Conservation (phyloP, 768 basidiomycete genomes). For the Rhizopogon vinicolor region DNA sequence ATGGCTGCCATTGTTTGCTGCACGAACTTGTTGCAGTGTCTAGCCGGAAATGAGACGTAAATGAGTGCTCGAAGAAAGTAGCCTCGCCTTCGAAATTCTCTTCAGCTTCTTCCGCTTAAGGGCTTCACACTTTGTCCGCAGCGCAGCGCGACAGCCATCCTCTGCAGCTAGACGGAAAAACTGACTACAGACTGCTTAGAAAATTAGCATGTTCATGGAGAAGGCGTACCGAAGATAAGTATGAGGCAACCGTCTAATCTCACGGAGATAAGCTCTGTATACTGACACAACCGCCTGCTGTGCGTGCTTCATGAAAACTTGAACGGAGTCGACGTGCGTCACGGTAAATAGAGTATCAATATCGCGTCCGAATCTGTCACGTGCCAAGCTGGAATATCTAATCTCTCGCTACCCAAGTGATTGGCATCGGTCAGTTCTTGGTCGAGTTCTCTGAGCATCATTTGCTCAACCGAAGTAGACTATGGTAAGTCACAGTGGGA, state of each 20-base stretch:
- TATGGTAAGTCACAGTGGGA: background rate
- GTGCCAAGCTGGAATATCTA: too few relatives aligned
- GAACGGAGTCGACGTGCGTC: too few relatives aligned
- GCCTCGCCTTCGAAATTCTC: conserved; percentile 47
- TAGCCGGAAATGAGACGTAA: conserved; percentile 20
- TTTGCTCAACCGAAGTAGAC: too few relatives aligned
- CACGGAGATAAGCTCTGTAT: conserved; percentile 37
- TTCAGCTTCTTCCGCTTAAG: conserved; percentile 39
- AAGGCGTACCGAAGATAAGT: conserved; percentile 39
- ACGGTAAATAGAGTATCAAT: too few relatives aligned
- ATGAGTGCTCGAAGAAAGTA: background rate
- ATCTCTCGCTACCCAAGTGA: too few relatives aligned
- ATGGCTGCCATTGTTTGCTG: conserved; percentile 46
- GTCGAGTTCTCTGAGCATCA: too few relatives aligned
- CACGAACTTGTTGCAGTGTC: conserved; percentile 49
- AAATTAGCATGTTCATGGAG: background rate
- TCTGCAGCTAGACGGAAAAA: conserved; percentile 60
- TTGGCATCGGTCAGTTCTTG: too few relatives aligned
- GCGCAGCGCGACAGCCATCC: conserved; percentile 53
- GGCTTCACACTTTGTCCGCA: conserved; percentile 26
- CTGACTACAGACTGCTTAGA: conserved; percentile 34
- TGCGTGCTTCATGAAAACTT: background rate
- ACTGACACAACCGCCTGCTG: conserved; percentile 20
- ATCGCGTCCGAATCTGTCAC: too few relatives aligned
- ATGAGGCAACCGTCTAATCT: conserved; percentile 40